phyloP scores from a whole-genome alignment of 768 basidiomycete genomes.

The Kwoniella botswanensis region DNA sequence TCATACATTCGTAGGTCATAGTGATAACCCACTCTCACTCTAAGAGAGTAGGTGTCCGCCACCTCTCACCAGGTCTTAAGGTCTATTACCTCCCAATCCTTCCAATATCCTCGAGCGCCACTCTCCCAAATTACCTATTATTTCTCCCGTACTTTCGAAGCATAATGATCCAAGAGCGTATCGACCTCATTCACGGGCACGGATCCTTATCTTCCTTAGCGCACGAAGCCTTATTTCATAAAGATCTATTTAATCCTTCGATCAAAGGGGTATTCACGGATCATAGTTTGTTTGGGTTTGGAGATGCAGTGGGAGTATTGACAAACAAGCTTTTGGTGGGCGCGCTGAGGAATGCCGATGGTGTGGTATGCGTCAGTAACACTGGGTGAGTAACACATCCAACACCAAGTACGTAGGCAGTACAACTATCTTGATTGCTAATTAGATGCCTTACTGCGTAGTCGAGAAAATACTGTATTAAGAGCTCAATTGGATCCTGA shows the following conservation, averaged over 20 bases:
- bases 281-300: slow-evolving; percentile 94
- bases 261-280: slow-evolving; percentile 94
- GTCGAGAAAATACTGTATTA: slow-evolving; percentile 96
- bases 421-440: too few species aligned
- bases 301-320: slow-evolving; percentile 93
- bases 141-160: slow-evolving; percentile 89
- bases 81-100: slow-evolving; percentile 89
- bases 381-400: slow-evolving; percentile 71
- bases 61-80: slow-evolving; percentile 76
- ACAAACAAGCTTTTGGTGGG: slow-evolving; percentile 94
- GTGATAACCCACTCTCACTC: slow-evolving; percentile 92
- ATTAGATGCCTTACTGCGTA: slow-evolving; percentile 53
- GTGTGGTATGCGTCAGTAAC: slow-evolving; percentile 93
- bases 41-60: slow-evolving; percentile 84
- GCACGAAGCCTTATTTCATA: slow-evolving; percentile 89
- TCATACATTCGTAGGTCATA: slow-evolving; percentile 68
- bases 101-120: slow-evolving; percentile 86
- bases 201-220: slow-evolving; percentile 87
- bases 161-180: slow-evolving; percentile 82
- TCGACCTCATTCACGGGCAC: slow-evolving; percentile 88
- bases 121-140: slow-evolving; percentile 90
- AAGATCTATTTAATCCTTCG: slow-evolving; percentile 67
- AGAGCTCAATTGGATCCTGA: slow-evolving; percentile 74
- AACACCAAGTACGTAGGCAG: too few species aligned
- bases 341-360: slow-evolving; percentile 86